These are phyloP conservation scores for Metschnikowia kunwiensis DNA, from an alignment of 805 yeast genomes.

Conservation along the genomic window DNA sequence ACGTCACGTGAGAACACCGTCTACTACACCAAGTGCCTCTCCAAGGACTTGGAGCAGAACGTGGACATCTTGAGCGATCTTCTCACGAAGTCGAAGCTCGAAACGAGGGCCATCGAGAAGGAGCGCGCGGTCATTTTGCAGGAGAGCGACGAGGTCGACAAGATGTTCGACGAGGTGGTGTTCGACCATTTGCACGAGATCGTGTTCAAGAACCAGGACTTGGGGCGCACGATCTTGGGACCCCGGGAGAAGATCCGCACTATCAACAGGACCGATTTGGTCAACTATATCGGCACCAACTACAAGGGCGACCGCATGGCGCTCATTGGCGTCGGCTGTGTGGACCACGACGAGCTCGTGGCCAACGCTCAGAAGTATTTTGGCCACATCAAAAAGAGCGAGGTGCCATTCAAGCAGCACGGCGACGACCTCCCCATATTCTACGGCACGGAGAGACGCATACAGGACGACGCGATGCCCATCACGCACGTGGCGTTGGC, in stretches of 20 bases:
- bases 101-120: slow-evolving; percentile 81
- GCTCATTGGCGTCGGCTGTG: slow-evolving; percentile 93
- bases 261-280: slow-evolving; percentile 72
- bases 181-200: slow-evolving; percentile 95
- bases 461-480: slow-evolving; percentile 79
- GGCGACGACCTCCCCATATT: slow-evolving; percentile 76
- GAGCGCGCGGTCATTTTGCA: slow-evolving; percentile 95
- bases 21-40: slow-evolving; percentile 86
- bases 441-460: slow-evolving; percentile 79
- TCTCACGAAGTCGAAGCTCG: slow-evolving; percentile 79
- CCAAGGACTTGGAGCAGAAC: slow-evolving; percentile 76
- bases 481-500: slow-evolving; percentile 90
- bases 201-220: slow-evolving; percentile 83
- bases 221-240: slow-evolving; percentile 95
- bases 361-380: slow-evolving; percentile 71
- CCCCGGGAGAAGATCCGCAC: slow-evolving; percentile 86
- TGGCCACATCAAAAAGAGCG: slow-evolving; percentile 59
- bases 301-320: slow-evolving; percentile 98
- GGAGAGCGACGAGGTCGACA: slow-evolving; percentile 96
- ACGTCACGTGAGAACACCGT: slow-evolving; percentile 97
- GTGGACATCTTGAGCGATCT: slow-evolving; percentile 89
- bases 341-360: slow-evolving; percentile 82
- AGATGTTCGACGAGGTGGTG: slow-evolving; percentile 97
- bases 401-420: slow-evolving; percentile 69
- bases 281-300: slow-evolving; percentile 75